Evolutionary conservation across 2,329 filamentous ascomycete genomes (phyloP).

Genomic region (Rutstroemia sp.): DNA sequence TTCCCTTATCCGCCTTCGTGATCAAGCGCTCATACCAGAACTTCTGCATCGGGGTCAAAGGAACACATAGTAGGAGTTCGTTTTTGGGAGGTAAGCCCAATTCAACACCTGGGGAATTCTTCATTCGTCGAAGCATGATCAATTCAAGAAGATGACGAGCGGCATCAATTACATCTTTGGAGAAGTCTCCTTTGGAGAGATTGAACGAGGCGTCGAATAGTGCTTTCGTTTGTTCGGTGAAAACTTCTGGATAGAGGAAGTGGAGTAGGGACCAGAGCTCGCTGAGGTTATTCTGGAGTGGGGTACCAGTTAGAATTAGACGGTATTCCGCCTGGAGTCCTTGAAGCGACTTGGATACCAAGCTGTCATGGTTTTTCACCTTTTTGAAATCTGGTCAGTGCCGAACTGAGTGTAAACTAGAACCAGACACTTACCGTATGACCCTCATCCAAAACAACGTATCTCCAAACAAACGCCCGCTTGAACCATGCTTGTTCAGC

Average conservation of each 20-base stretch:
- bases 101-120: slow-evolving; percentile 45
- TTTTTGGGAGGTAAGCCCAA: slow-evolving; percentile 49
- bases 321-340: slow-evolving; percentile 31
- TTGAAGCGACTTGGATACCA: slow-evolving; percentile 28
- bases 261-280: slow-evolving; percentile 52
- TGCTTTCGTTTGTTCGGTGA: slow-evolving; percentile 40
- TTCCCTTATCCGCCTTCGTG: slow-evolving; percentile 43
- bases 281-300: slow-evolving; percentile 49
- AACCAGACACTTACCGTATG: slow-evolving; percentile 35
- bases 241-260: slow-evolving; percentile 53
- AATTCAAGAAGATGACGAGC: slow-evolving; percentile 45
- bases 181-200: slow-evolving; percentile 45
- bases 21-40: slow-evolving; percentile 52
- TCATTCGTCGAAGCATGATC: slow-evolving; percentile 53
- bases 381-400: not conserved
- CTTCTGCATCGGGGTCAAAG: slow-evolving; percentile 49
- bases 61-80: slow-evolving; percentile 49
- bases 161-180: slow-evolving; percentile 44
- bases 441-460: slow-evolving; percentile 46
- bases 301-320: slow-evolving; percentile 38
- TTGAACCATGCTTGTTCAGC: slow-evolving; percentile 42
- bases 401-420: not conserved
- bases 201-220: slow-evolving; percentile 51
- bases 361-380: slow-evolving; percentile 35
- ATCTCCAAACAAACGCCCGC: slow-evolving; percentile 43